A percentile compares a stretch with the other conserved stretches of the same genome.
phyloP scores from a whole-genome alignment of 768 basidiomycete genomes.

The Podaxis sp. region DNA sequence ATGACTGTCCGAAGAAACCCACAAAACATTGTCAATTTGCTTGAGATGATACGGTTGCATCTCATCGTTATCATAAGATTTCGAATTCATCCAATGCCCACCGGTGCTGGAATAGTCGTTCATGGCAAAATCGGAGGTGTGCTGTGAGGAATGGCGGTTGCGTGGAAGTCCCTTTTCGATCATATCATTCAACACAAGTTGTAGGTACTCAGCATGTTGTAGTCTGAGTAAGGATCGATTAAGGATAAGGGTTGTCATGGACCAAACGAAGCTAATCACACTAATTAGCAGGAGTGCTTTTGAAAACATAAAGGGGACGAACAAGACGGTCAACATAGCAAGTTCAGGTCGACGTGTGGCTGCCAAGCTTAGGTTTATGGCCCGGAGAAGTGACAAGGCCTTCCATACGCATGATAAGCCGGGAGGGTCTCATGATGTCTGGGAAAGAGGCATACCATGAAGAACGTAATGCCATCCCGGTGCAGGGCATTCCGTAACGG shows the following conservation, averaged over 20 bases:
- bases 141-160: neutral
- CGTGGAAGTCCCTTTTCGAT: neutral
- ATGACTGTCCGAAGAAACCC: neutral
- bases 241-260: slow-evolving; percentile 30
- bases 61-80: neutral
- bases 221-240: slow-evolving; percentile 31
- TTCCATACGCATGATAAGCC: neutral
- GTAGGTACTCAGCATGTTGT: slow-evolving; percentile 17
- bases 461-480: slow-evolving; percentile 33
- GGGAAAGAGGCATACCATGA: slow-evolving; percentile 23
- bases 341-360: neutral
- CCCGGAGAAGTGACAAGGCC: neutral
- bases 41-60: neutral
- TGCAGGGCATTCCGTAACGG: slow-evolving; percentile 28
- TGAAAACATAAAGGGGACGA: neutral
- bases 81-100: neutral
- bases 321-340: neutral
- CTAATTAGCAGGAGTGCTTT: neutral
- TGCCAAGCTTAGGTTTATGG: neutral
- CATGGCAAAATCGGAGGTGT: neutral
- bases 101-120: neutral
- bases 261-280: slow-evolving; percentile 31
- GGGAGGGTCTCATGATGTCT: neutral
- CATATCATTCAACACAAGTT: slow-evolving; percentile 5
- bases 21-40: neutral